Percentiles rank a stretch among this genome's conserved stretches.
Evolutionary conservation across 352 stramenopile species (phyloP).

Genomic region (Pythium pectinolyticum): DNA sequence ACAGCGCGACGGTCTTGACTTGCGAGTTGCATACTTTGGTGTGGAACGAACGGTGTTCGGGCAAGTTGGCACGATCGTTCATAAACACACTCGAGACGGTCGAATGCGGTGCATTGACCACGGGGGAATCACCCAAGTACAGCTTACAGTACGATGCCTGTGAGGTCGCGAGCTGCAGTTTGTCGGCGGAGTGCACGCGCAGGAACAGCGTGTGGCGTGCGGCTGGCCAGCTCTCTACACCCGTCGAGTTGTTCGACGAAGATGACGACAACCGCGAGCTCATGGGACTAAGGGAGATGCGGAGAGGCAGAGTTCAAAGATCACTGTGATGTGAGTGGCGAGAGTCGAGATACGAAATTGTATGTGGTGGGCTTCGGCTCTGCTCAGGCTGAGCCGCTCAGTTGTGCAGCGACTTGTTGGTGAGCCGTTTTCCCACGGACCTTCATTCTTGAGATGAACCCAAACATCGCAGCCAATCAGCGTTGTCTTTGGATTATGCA

Average conservation of each 20-base stretch:
- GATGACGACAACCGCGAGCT: slow-evolving; percentile 20
- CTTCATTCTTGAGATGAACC: not conserved
- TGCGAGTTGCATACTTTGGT: slow-evolving; percentile 50
- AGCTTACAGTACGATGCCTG: slow-evolving; percentile 68
- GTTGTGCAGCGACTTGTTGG: no score
- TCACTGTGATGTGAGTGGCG: not conserved
- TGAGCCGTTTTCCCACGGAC: no score
- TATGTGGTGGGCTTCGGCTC: no score
- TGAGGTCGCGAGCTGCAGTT: slow-evolving; percentile 39
- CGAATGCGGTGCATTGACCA: slow-evolving; percentile 31
- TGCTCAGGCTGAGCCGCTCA: no score
- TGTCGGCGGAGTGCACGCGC: slow-evolving; percentile 62
- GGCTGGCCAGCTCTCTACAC: slow-evolving; percentile 19
- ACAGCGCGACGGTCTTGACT: slow-evolving; percentile 42
- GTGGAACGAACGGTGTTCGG: slow-evolving; percentile 49
- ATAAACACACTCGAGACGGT: slow-evolving; percentile 27
- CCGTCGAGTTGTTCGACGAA: slow-evolving; percentile 13
- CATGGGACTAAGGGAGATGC: not conserved
- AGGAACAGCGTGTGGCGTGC: slow-evolving; percentile 59
- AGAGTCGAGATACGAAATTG: not conserved
- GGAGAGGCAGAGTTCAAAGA: not conserved
- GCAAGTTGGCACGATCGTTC: slow-evolving; percentile 5
- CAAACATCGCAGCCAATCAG: not conserved
- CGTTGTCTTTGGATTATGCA: not conserved
- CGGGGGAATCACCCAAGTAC: slow-evolving; percentile 57